Conservation (phyloP, 2,329 filamentous ascomycete species). For the Pseudopyricularia javanii region DNA sequence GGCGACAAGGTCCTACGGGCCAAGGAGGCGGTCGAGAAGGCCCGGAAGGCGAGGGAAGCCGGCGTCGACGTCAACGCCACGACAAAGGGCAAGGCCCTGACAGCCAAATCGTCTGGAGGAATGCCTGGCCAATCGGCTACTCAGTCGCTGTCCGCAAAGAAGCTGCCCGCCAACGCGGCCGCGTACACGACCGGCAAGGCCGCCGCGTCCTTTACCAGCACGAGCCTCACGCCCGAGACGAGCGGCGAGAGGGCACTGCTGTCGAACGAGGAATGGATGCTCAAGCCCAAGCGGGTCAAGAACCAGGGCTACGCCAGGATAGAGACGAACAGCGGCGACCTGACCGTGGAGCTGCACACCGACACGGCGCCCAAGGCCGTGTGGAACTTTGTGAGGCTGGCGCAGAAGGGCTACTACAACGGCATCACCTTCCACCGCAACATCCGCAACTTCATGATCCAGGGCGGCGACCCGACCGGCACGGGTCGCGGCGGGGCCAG, state of each 20-base stretch:
- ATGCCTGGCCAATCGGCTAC: conserved; percentile 13
- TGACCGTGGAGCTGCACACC: conserved; percentile 82
- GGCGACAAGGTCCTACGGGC: conserved; percentile 77
- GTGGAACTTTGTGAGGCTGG: conserved; percentile 88
- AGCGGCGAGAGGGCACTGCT: conserved; percentile 76
- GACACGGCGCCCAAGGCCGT: conserved; percentile 88
- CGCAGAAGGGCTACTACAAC: conserved; percentile 83
- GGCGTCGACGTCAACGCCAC: conserved; percentile 44
- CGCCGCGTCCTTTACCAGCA: conserved; percentile 90
- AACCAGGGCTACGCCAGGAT: conserved; percentile 85
- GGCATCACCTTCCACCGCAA: conserved; percentile 81
- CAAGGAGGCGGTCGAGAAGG: conserved; percentile 87
- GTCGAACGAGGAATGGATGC: conserved; percentile 92
- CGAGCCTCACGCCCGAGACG: conserved; percentile 84
- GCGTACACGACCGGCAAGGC: conserved; percentile 82
- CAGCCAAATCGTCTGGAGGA: background rate
- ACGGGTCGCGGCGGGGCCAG: conserved; percentile 83
- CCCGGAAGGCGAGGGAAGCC: conserved; percentile 60
- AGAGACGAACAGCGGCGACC: conserved; percentile 69
- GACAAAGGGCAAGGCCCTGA: conserved; percentile 26
- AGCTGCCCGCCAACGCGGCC: conserved; percentile 66
- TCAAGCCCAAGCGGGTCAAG: conserved; percentile 80
- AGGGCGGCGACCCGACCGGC: conserved; percentile 82
- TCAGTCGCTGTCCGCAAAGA: conserved; percentile 23
- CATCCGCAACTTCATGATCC: conserved; percentile 95